Percentiles rank a stretch among this genome's conserved stretches.
Evolutionary conservation across 306 rosid species (phyloP).

Genomic region (Vigna nakashimae): DNA sequence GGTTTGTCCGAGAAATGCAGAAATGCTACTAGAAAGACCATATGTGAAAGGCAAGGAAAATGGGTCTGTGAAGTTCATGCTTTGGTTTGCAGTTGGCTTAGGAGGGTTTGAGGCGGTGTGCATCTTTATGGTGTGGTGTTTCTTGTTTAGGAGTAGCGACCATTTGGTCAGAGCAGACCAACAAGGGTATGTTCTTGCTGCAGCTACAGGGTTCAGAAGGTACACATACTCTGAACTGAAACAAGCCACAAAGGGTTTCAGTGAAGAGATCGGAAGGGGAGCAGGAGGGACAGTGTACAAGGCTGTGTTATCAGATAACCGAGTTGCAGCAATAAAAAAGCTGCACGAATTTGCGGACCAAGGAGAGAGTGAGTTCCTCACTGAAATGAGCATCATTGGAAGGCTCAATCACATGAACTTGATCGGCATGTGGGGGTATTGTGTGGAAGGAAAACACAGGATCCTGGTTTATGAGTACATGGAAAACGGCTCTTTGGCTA

Average conservation of each 20-base stretch:
- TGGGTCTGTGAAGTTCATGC: conserved; percentile 41
- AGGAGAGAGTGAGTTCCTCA: conserved; percentile 38
- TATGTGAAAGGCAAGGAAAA: conserved; percentile 30
- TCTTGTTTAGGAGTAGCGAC: conserved; percentile 1
- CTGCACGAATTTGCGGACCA: conserved; percentile 44
- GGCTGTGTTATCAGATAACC: conserved; percentile 38
- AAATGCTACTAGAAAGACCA: not conserved
- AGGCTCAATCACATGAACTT: conserved; percentile 44
- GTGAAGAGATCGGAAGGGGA: conserved; percentile 59
- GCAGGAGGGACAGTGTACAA: conserved; percentile 49
- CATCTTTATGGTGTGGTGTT: conserved; percentile 27
- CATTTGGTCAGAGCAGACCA: conserved; percentile 36
- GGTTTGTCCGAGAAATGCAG: not conserved
- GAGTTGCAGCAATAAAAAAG: conserved; percentile 53
- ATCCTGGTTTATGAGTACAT: conserved; percentile 37
- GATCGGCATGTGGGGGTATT: conserved; percentile 43
- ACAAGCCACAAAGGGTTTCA: conserved; percentile 47
- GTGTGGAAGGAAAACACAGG: conserved; percentile 38
- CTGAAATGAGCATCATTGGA: conserved; percentile 39
- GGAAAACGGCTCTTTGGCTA: conserved; percentile 20
- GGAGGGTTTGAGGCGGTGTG: conserved; percentile 33
- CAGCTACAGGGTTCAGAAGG: conserved; percentile 2
- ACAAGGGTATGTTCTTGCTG: conserved; percentile 22
- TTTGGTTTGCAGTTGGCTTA: conserved; percentile 41
- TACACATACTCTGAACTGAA: conserved; percentile 50